phyloP scores from a whole-genome alignment of 306 rosid genomes.

The Hippophae gyantsensis region DNA sequence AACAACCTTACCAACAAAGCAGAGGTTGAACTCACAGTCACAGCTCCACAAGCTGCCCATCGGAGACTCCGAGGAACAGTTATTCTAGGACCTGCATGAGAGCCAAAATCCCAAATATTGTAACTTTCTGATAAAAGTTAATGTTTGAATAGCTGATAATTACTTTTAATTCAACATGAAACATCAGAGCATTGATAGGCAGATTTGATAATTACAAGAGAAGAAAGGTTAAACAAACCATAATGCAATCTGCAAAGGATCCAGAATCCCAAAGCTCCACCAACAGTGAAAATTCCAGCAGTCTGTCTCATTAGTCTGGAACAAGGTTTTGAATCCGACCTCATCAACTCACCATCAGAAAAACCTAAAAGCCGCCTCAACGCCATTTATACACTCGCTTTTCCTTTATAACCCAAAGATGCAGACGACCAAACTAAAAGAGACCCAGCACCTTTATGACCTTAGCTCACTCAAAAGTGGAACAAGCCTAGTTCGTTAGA shows the following conservation, averaged over 20 bases:
- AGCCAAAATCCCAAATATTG: constrained; percentile 10
- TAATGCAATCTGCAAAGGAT: constrained; percentile 78
- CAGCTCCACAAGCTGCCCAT: constrained; percentile 88
- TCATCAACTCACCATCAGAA: constrained; percentile 83
- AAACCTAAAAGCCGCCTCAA: constrained; percentile 58
- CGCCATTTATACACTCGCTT: constrained; percentile 43
- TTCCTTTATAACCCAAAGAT: constrained; percentile 19
- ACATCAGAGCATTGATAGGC: background rate
- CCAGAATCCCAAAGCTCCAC: constrained; percentile 86
- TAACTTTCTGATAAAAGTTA: background rate
- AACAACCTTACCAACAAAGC: constrained; percentile 78
- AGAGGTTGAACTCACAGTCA: constrained; percentile 57
- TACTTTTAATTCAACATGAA: background rate
- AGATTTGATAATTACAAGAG: background rate
- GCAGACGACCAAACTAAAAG: background rate
- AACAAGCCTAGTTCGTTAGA: background rate
- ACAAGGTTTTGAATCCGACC: constrained; percentile 80
- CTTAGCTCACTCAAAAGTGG: background rate
- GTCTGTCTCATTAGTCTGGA: constrained; percentile 81
- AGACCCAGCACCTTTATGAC: background rate
- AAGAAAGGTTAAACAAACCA: constrained; percentile 37
- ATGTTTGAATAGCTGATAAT: background rate
- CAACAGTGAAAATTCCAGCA: constrained; percentile 70
- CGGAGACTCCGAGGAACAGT: constrained; percentile 73
- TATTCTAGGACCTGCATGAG: constrained; percentile 70